Percentiles rank a stretch among this genome's conserved stretches.
These are phyloP conservation scores for Bacidia rubella DNA, from an alignment of 495 filamentous ascomycete species.

Conservation along the genomic window DNA sequence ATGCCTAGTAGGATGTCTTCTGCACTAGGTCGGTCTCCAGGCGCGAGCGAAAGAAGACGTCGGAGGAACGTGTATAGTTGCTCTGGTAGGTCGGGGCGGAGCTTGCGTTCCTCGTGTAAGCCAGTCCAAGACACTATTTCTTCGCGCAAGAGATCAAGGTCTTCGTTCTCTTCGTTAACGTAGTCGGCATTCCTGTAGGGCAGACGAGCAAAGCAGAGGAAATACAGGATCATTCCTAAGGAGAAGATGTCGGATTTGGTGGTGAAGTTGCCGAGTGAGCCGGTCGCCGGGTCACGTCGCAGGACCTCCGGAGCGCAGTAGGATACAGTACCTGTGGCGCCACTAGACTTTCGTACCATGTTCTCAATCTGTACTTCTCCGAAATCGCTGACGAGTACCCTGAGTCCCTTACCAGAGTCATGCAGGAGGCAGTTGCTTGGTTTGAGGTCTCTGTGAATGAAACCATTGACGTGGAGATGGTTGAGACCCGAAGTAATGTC, in stretches of 20 bases:
- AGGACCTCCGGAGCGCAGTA: slow-evolving; percentile 96
- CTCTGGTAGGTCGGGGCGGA: slow-evolving; percentile 71
- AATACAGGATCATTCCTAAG: slow-evolving; percentile 94
- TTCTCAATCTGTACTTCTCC: slow-evolving; percentile 84
- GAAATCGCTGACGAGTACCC: slow-evolving; percentile 90
- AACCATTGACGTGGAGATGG: slow-evolving; percentile 83
- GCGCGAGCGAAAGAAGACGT: slow-evolving; percentile 64
- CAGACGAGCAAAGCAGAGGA: slow-evolving; percentile 84
- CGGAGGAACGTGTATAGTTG: slow-evolving; percentile 76
- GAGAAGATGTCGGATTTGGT: slow-evolving; percentile 96
- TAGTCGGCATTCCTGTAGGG: slow-evolving; percentile 75
- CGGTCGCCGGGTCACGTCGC: slow-evolving; percentile 40
- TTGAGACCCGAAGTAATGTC: slow-evolving; percentile 87
- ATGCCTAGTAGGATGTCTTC: slow-evolving; percentile 78
- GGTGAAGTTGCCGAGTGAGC: slow-evolving; percentile 78
- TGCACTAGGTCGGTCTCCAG: slow-evolving; percentile 64
- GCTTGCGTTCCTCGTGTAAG: slow-evolving; percentile 56
- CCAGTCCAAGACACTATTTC: slow-evolving; percentile 84
- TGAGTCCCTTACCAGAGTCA: slow-evolving; percentile 50
- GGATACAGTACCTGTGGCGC: slow-evolving; percentile 89
- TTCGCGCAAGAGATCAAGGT: slow-evolving; percentile 72
- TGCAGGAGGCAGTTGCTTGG: slow-evolving; percentile 92
- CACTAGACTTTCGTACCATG: slow-evolving; percentile 68
- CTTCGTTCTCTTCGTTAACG: slow-evolving; percentile 82
- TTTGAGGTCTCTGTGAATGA: slow-evolving; percentile 93